A percentile compares a stretch with the other conserved stretches of the same genome.
phyloP scores from a whole-genome alignment of 345 rosid species.

The Boechera stricta region DNA sequence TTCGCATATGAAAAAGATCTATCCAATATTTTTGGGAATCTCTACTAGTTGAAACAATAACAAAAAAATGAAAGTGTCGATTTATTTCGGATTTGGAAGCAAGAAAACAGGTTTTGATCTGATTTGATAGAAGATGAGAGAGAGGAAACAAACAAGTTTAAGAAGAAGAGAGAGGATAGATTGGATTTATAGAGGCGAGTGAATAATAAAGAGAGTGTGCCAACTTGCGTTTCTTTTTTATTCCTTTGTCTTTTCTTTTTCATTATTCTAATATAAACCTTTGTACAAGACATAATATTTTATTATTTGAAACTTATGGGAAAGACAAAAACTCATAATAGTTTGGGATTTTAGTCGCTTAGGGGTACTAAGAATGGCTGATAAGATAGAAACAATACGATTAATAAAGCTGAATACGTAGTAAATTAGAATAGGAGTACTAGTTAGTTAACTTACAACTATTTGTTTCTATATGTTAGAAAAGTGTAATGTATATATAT shows the following conservation, averaged over 20 bases:
- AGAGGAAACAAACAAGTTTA: slow-evolving; percentile 11
- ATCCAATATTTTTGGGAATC: slow-evolving; percentile 14
- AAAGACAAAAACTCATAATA: background rate
- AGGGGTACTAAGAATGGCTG: background rate
- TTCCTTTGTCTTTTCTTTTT: slow-evolving; percentile 39
- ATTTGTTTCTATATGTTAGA: no score
- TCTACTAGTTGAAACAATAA: background rate
- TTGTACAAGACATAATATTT: slow-evolving; percentile 14
- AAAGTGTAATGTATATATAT: no score
- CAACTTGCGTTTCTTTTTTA: slow-evolving; percentile 46
- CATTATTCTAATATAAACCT: background rate
- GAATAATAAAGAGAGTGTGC: slow-evolving; percentile 45
- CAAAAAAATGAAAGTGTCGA: background rate
- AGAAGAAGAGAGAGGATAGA: slow-evolving; percentile 29
- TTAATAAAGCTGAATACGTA: no score
- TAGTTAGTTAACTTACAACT: no score
- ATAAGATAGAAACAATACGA: no score
- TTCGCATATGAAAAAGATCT: background rate
- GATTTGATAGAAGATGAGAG: slow-evolving; percentile 9
- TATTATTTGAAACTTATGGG: slow-evolving; percentile 17
- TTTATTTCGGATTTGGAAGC: slow-evolving; percentile 8
- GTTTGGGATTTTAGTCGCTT: slow-evolving; percentile 26
- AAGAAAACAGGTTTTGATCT: slow-evolving; percentile 9
- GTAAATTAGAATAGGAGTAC: no score
- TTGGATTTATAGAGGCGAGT: slow-evolving; percentile 41